Conservation (phyloP, 805 yeast genomes). For the Metschnikowia dekortorum region DNA sequence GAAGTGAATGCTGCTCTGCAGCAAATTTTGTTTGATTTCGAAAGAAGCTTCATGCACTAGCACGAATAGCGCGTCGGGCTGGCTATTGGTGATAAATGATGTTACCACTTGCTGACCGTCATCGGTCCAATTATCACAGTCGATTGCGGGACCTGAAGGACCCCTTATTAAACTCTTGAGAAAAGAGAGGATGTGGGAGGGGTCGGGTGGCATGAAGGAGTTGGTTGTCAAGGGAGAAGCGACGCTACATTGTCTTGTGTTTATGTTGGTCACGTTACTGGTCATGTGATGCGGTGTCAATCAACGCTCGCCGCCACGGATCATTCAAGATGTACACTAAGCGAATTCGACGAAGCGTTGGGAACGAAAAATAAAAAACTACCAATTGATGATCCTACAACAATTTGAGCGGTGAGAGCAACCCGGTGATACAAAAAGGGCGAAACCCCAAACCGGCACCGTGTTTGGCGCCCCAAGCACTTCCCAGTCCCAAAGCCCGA, state of each 20-base stretch:
- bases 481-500: too few relatives aligned
- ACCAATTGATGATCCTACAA: too few relatives aligned
- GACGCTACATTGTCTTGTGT: slow-evolving; percentile 1
- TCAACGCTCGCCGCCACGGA: not conserved
- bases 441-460: too few relatives aligned
- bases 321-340: not conserved
- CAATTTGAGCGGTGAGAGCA: too few relatives aligned
- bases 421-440: too few relatives aligned
- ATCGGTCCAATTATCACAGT: slow-evolving; percentile 3
- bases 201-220: not conserved
- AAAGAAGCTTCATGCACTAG: slow-evolving; percentile 2
- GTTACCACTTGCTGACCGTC: slow-evolving; percentile 2
- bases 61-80: slow-evolving; percentile 13
- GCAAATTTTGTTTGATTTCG: slow-evolving; percentile 7
- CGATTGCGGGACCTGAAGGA: not conserved
- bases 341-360: too few relatives aligned
- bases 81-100: slow-evolving; percentile 8
- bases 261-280: not conserved
- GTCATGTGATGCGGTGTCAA: not conserved
- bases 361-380: too few relatives aligned
- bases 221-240: not conserved
- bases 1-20: not conserved
- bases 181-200: slow-evolving; percentile 1
- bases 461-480: too few relatives aligned
- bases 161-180: not conserved